phyloP scores from a whole-genome alignment of 805 yeast genomes.

The Kodamaea hsintzibuensis region DNA sequence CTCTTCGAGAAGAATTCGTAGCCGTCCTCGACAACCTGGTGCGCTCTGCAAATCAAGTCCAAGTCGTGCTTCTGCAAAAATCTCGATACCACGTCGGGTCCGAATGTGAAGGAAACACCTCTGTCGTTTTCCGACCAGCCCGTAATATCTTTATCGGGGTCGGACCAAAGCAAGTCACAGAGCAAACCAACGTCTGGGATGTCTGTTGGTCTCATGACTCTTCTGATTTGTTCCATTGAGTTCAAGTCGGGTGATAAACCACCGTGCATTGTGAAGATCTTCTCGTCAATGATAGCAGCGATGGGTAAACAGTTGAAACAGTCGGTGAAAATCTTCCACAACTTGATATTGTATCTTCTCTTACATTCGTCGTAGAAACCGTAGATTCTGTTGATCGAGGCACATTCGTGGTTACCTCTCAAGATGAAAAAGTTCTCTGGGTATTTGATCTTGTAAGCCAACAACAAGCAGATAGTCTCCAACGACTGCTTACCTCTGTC shows the following conservation, averaged over 20 bases:
- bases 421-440: slow-evolving; percentile 63
- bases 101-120: slow-evolving; percentile 98
- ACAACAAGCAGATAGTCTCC: slow-evolving; percentile 52
- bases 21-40: slow-evolving; percentile 99
- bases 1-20: slow-evolving; percentile 96
- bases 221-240: slow-evolving; percentile 97
- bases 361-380: slow-evolving; percentile 87
- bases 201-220: slow-evolving; percentile 99
- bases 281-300: slow-evolving; percentile 97
- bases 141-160: slow-evolving; percentile 96
- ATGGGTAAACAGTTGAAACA: slow-evolving; percentile 98
- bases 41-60: slow-evolving; percentile 98
- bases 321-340: slow-evolving; percentile 98
- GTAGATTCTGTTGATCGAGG: slow-evolving; percentile 58
- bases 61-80: slow-evolving; percentile 95
- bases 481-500: slow-evolving; percentile 60
- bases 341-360: slow-evolving; percentile 95
- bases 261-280: slow-evolving; percentile 98
- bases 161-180: slow-evolving; percentile 97
- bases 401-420: slow-evolving; percentile 61
- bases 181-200: slow-evolving; percentile 96
- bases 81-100: slow-evolving; percentile 98
- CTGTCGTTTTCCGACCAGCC: slow-evolving; percentile 99
- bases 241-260: slow-evolving; percentile 96
- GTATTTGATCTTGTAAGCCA: slow-evolving; percentile 56